phyloP scores from a whole-genome alignment of 768 basidiomycete species.

The Leccinum olivaceopallidum region DNA sequence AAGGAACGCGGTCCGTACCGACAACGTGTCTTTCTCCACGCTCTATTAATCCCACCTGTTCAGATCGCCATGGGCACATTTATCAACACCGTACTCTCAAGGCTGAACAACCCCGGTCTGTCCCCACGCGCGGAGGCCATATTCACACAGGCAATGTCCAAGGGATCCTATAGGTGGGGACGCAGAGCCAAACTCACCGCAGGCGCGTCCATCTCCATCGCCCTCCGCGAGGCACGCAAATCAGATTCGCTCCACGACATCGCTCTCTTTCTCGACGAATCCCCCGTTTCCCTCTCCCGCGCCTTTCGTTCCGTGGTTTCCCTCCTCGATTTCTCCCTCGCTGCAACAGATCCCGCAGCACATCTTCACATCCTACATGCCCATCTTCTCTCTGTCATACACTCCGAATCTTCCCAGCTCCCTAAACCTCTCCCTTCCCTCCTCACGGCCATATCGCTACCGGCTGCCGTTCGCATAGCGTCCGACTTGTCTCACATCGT shows the following conservation, averaged over 20 bases:
- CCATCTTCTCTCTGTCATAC: slow-evolving; percentile 47
- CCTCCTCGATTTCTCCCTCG: slow-evolving; percentile 54
- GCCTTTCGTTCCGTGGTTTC: slow-evolving; percentile 53
- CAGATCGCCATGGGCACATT: slow-evolving; percentile 66
- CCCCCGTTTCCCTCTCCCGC: slow-evolving; percentile 51
- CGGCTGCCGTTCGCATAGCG: slow-evolving; percentile 42
- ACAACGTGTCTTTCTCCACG: slow-evolving; percentile 15
- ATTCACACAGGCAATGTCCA: slow-evolving; percentile 67
- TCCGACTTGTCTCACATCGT: slow-evolving; percentile 46
- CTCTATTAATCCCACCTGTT: slow-evolving; percentile 14
- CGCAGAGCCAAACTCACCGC: slow-evolving; percentile 67
- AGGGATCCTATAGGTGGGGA: slow-evolving; percentile 70
- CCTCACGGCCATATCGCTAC: slow-evolving; percentile 41
- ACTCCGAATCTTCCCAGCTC: slow-evolving; percentile 32
- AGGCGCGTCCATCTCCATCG: slow-evolving; percentile 67
- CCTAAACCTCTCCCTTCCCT: slow-evolving; percentile 37
- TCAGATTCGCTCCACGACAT: slow-evolving; percentile 70
- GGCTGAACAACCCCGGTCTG: slow-evolving; percentile 59
- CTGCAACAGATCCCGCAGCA: slow-evolving; percentile 55
- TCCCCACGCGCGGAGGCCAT: slow-evolving; percentile 65
- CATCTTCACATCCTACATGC: slow-evolving; percentile 58
- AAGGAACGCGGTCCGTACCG: slow-evolving; percentile 56
- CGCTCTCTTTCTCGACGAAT: slow-evolving; percentile 61
- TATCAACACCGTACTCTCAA: slow-evolving; percentile 59
- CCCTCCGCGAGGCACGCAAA: slow-evolving; percentile 68